These are phyloP conservation scores for Dimocarpus longan DNA, from an alignment of 345 rosid genomes.

Conservation along the genomic window DNA sequence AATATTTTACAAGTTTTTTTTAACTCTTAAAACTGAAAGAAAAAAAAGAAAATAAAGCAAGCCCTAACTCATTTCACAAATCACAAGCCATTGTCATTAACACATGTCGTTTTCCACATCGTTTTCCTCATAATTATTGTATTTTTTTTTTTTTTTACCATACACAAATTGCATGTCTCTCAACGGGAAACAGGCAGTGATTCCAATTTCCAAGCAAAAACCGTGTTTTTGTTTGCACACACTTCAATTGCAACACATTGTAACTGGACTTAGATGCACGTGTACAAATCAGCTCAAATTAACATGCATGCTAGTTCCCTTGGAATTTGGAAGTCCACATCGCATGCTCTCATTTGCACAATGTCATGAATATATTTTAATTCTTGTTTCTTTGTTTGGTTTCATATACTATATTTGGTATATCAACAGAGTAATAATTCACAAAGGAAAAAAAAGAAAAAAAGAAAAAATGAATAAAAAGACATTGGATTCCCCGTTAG, in stretches of 20 bases:
- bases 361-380: background rate
- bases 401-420: background rate
- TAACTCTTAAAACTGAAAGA: too few species aligned
- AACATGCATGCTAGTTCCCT: background rate
- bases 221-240: background rate
- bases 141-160: background rate
- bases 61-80: too few species aligned
- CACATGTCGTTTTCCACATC: too few species aligned
- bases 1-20: too few species aligned
- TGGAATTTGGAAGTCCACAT: background rate
- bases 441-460: background rate
- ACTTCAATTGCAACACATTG: background rate
- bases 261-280: background rate
- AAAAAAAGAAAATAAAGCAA: too few species aligned
- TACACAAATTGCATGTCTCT: background rate
- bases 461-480: background rate
- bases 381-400: too few species aligned
- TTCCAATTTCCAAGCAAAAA: background rate
- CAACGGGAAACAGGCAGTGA: background rate
- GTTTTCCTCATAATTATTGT: too few species aligned
- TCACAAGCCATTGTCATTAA: too few species aligned
- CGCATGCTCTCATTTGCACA: background rate
- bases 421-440: background rate
- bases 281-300: background rate
- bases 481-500: background rate